Evolutionary conservation across 768 basidiomycete species (phyloP).

Genomic region (Boletus rubroflammeus): DNA sequence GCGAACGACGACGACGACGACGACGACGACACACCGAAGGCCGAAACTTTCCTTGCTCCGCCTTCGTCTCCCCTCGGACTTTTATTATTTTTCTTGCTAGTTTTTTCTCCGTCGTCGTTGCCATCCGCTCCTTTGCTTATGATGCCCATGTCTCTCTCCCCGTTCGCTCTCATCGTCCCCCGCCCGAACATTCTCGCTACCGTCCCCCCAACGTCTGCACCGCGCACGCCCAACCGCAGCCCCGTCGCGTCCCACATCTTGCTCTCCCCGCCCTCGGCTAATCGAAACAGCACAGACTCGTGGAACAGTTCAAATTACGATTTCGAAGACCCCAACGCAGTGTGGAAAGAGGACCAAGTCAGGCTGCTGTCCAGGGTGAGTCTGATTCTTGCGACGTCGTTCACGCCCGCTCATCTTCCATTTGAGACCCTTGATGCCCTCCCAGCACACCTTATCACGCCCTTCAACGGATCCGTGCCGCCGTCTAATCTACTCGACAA

Average conservation of each 20-base stretch:
- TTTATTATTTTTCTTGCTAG: conserved; percentile 20
- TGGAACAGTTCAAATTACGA: conserved; percentile 79
- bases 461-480: conserved; percentile 80
- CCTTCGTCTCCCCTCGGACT: conserved; percentile 3
- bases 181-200: conserved; percentile 42
- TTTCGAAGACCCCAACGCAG: conserved; percentile 56
- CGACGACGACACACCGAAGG: conserved; percentile 12
- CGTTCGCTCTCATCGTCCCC: conserved; percentile 60
- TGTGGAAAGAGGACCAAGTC: conserved; percentile 75
- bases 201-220: conserved; percentile 37
- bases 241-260: conserved; percentile 52
- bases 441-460: conserved; percentile 80
- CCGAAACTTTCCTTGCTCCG: conserved; percentile 21
- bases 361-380: conserved; percentile 63
- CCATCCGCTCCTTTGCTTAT: conserved; percentile 45
- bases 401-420: conserved; percentile 5
- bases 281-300: conserved; percentile 72
- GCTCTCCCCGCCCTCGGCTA: conserved; percentile 38
- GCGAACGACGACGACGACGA: conserved; percentile 23
- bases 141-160: conserved; percentile 45
- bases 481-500: conserved; percentile 85
- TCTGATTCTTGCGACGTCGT: conserved; percentile 1
- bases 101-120: conserved; percentile 31
- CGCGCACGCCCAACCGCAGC: conserved; percentile 59
- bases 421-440: conserved; percentile 72